Evolutionary conservation across 2,329 filamentous ascomycete species (phyloP), one percentile per base, ranked within the genome.

Genomic region (Ophiostoma australiae): DNA sequence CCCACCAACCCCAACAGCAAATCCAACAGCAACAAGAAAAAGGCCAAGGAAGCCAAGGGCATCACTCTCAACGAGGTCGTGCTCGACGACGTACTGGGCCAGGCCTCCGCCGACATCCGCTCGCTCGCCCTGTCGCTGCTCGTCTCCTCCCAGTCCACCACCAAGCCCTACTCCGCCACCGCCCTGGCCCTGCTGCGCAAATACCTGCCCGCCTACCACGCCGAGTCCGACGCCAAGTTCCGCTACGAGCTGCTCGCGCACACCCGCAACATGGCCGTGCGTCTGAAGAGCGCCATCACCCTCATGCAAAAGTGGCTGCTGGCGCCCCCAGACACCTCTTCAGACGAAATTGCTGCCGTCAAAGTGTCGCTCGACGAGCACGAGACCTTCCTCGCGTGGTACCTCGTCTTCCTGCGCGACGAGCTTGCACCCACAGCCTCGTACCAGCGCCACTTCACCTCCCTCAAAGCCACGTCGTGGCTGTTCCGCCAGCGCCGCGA

Each of bases 371-470:
- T 87, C 58, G 75, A 79, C 41, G 83, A 82, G 72, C 90, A 89
- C 76, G 79, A 86, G 44, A 79, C 81, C 0, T 97, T 97, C 76
- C 75, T 96, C n/a, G 77, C 79, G 1, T 94, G 91, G 88, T 96
- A 94, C 77, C 76, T 92, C 1, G 76, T 81, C 1, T 95, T 97
- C 74, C 79, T 97, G 6, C 84, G 88, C 70, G 81, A 83, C 52
- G 93, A 98, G 76, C 81, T 99, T 31, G 86, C 88, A 2, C 89
- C 93, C 2, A 94, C 91, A 0, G 89, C 92, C 20, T 95, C 94
- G 13, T 99, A 98, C 77, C 94, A 97, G 77, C 87, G 93, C 7
- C 94, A 97, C 75, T 91, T 94, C 67, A 91, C 91, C 1, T 89
- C 92, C 1, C 79, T 98, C 5, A 93, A 90, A 76, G 88, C 90